Evolutionary conservation across 169 alveolate species (phyloP), one percentile per base, ranked within the genome.

Genomic region (Plasmodium sp.): DNA sequence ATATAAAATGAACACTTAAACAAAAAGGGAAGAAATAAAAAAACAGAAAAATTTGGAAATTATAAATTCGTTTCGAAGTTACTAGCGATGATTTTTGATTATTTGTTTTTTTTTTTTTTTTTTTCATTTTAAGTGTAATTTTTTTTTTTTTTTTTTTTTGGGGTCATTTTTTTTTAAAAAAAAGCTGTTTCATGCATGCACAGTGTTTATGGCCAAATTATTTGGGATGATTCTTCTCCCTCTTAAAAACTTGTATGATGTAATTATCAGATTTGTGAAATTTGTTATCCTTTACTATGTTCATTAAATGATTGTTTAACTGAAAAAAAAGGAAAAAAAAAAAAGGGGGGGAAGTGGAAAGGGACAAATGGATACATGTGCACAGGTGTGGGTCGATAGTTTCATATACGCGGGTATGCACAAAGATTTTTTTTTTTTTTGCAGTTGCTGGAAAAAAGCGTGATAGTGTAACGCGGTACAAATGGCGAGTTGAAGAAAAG

Each of bases 181-280:
- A 80, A 90, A 58, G 73, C 34, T 80, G 48, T 90, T 90, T 84
- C 71, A 36, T 81, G 94, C 94, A 90, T 90, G 94, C 94, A 90
- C 67, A 75, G 36, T 41, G 43, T 22, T 58, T 56, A 41, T 31
- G 39, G 41, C 67, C 54, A 71, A 33, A 18, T 34, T 54, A 54
- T 51, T 51, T 75, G 85, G 34, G 45, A 58, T 71, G 62, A 77
- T 90, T 22, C 48, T 74, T 90, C 34, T 41, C 77, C 36, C 67
- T 90, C 74, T 90, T 80, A 90, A 90, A 90, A 81, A 90, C 94
- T 81, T 90, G 94, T 62, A 90, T 90, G 74, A 90, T 81, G 73
- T 81, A 90, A 90, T 90, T 90, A 34, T 90, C 94, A 62, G 84
- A 81, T 5, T 90, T 90, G 27, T 39, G 14, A 71, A 81, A 67